Conservation (phyloP, 768 basidiomycete genomes). For the Lactarius trivialis region DNA sequence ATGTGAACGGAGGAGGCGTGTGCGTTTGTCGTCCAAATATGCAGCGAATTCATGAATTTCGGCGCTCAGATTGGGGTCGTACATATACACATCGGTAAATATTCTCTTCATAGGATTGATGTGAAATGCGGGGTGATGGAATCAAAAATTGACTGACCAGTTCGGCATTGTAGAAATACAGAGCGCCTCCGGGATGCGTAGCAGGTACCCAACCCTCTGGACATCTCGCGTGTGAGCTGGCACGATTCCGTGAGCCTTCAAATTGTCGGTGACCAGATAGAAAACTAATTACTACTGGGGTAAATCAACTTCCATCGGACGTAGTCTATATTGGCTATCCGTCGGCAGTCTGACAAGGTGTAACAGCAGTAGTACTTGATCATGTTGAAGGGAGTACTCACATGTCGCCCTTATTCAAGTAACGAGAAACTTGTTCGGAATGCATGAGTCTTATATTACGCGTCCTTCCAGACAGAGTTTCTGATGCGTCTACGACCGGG, state of each 20-base stretch:
- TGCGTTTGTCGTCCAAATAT: background rate
- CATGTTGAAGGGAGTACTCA: background rate
- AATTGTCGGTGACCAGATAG: background rate
- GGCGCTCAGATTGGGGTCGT: background rate
- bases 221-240: background rate
- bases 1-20: background rate
- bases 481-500: too few species aligned
- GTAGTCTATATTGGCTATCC: background rate
- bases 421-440: constrained; percentile 9
- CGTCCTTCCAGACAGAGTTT: too few species aligned
- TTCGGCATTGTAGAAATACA: constrained; percentile 7
- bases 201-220: background rate
- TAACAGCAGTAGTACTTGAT: background rate
- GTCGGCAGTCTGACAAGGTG: background rate
- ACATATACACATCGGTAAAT: constrained; percentile 17
- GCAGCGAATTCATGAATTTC: background rate
- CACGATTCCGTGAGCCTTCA: background rate
- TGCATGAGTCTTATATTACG: background rate
- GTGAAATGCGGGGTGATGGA: background rate
- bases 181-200: constrained; percentile 2
- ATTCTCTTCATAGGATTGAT: background rate
- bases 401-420: constrained; percentile 4
- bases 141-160: background rate
- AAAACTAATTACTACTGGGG: background rate
- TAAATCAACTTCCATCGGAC: background rate